Base-by-base conservation (phyloP, 2,329 filamentous ascomycete genomes). In the Pseudocercospora crystallina region DNA sequence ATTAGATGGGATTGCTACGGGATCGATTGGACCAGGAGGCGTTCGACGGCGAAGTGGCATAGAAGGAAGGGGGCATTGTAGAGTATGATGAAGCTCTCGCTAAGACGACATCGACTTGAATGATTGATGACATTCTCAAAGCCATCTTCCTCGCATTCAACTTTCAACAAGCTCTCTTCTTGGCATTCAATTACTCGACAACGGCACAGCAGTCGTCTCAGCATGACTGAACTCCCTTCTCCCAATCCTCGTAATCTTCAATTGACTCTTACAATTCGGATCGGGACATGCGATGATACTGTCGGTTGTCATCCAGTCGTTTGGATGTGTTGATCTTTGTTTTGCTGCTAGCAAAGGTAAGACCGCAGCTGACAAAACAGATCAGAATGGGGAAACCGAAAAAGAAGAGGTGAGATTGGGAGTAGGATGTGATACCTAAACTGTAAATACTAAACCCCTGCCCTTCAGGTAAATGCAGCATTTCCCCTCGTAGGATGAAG, bases 381-480 rank as follows among this genome's bases (percentile, higher is more conserved):
- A 40, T 35, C 17, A 20, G 33, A n/a, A 26, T 17, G 7, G 29
- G 11, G 29, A 26, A 7, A 32, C 10, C 17, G 9, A 29, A 33
- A 15, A 3, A 15, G 26, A 7, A 36, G n/a, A 8, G 35, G n/a
- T n/a, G n/a, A n/a, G n/a, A n/a, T n/a, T 8, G 15, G 35, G 26
- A 31, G 9, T 5, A 36, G 2, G 5, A 31, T 15, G 3, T 49
- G 51, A 29, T 38, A 60, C 58, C 49, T 11, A 61, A 45, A 37
- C 56, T 59, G 52, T 61, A 61, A 10, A 61, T 61, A 33, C 58
- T 61, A 26, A 59, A 57, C 3, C 58, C 58, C 43, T 61, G 58
- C 30, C 38, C 48, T 32, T 43, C 38, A 34, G 58, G 54, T 31
- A 61, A 44, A 38, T 59, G 55, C 34, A 61, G 32, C 56, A 61